Evolutionary conservation across 106 monocot genomes (phyloP), one percentile per base, ranked within the genome.

Genomic region (Allium cepa): DNA sequence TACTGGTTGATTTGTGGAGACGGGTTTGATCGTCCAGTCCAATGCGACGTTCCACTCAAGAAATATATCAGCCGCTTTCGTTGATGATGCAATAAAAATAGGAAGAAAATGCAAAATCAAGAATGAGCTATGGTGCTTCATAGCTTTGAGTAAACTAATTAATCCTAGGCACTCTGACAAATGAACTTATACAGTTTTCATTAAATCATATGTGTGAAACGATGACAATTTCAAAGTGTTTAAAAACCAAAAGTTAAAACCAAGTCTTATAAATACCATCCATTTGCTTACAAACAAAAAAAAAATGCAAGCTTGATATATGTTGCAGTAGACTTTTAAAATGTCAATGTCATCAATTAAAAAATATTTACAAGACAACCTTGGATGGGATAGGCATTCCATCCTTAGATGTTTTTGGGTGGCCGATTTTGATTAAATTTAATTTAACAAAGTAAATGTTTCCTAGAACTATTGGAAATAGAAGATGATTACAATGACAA

Each of bases 11-110:
- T 51, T 36, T 5, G 50, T n/a, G 26, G 1, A 4, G 17, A 63
- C 62, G 9, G 72, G 72, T 8, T 16, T 36, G 7, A 52, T 67
- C 8, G 18, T 53, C 67, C 67, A 52, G 63, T 72, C 53, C 28
- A 72, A 63, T 14, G 72, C 50, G 1, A 63, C 72, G 17, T 72
- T 36, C 63, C 72, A 72, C 51, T 46, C 28, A 15, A 53, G 72
- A 61, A 72, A 72, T 18, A 72, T 72, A 62, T 72, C 51, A 46
- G 72, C 72, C 12, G 72, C 72, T 17, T 63, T 4, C 0, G 51
- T 48, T 0, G 45, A 47, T 7, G 62, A 72, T 12, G 45, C 49
- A 53, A 72, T 11, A 50, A 72, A n/a, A 11, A 28, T 11, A 52
- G 63, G 1, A 47, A 64, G 3, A 17, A n/a, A 48, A 16, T 5